phyloP scores from a whole-genome alignment of 768 basidiomycete species.

The Serendipita sp. region DNA sequence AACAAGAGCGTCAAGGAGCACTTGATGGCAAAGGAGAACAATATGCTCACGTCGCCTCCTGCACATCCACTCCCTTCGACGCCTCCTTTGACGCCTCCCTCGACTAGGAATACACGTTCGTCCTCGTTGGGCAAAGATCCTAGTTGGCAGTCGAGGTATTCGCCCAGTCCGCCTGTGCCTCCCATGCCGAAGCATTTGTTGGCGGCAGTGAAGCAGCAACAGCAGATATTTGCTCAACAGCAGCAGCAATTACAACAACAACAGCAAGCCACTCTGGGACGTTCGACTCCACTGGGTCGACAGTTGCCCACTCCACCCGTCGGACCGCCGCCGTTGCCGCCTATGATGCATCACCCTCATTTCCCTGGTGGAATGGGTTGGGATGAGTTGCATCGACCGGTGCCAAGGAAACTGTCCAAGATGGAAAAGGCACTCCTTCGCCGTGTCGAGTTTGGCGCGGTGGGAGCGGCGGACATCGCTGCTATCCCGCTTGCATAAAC shows the following conservation, averaged over 20 bases:
- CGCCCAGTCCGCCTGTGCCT: neutral
- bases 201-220: neutral
- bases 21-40: neutral
- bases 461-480: neutral
- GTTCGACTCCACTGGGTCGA: neutral
- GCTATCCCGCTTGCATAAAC: neutral
- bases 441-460: neutral
- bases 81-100: too few relatives aligned
- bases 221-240: neutral
- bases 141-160: neutral
- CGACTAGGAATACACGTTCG: neutral
- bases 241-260: neutral
- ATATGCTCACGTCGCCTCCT: neutral
- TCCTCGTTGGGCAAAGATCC: neutral
- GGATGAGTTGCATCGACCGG: neutral
- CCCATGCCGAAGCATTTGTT: constrained; percentile 2
- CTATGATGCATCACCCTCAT: neutral
- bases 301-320: neutral
- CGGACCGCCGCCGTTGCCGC: neutral
- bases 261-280: neutral
- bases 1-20: neutral
- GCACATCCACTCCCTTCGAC: too few relatives aligned
- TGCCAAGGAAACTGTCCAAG: constrained; percentile 1
- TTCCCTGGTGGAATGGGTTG: constrained; percentile 4
- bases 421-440: constrained; percentile 4